Evolutionary conservation across 2,329 filamentous ascomycete species (phyloP), one percentile per base, ranked within the genome.

Genomic region (Geosmithia putterillii): DNA sequence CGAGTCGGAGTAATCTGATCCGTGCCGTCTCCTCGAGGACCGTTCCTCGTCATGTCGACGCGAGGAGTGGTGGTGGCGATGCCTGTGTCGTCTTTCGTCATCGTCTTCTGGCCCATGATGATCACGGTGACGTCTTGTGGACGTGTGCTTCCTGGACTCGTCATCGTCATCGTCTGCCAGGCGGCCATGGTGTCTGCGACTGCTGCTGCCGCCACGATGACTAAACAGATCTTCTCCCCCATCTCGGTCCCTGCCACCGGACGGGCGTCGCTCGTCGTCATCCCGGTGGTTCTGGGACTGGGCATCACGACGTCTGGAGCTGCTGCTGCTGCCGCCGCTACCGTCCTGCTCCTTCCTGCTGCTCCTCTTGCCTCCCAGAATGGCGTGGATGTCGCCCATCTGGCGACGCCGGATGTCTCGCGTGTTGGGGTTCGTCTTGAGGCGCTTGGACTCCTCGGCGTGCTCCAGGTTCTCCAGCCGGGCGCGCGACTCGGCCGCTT

Each of bases 401-500:
- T 80, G 77, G 9, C 76, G 67, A 39, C 63, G 70, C 36, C 76
- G 61, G 40, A 77, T 73, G 48, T 79, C 75, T 10, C 59, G 57
- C 3, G 66, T 57, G 17, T 63, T 68, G 0, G 70, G 71, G 18
- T 63, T 69, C 41, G 58, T 60, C 45, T 65, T 69, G 42, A 57
- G 58, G 42, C 63, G 57, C 50, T 68, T 68, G 23, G 57, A 57
- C 45, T 70, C 65, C 48, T 69, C 66, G 22, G 64, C 63, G 41
- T 59, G 61, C 44, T 76, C 72, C 38, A 89, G 63, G 44, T 71
- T 68, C 50, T 75, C 74, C 44, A 94, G 71, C 18, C 86, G 79
- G 4, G 79, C 79, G 47, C 73, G 73, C 0, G 87, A 80, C 50
- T 96, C 89, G 40, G 83, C 79, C 21, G 81, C 80, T 59, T 96